Evolutionary conservation across 2,329 filamentous ascomycete genomes (phyloP), one percentile per base, ranked within the genome.

Genomic region (Fusarium coicis): DNA sequence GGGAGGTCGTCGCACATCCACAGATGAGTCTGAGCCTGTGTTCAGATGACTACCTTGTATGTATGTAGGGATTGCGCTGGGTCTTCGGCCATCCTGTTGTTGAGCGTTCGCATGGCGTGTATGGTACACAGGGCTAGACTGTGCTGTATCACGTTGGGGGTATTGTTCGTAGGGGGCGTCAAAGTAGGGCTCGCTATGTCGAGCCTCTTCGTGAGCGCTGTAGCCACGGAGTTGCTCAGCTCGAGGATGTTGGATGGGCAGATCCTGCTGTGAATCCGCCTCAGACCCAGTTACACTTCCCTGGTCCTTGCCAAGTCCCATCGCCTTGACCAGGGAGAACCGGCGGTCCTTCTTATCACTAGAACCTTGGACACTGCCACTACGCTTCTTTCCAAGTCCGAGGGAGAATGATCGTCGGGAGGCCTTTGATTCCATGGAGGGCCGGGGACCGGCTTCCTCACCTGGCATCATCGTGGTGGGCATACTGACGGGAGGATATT

Each of bases 401-500:
- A 93, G 84, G 4, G 92, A 92, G 79, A 93, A 92, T 0, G 93
- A 94, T 50, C 92, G 89, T 30, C 93, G 89, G 37, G 90, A 90
- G 23, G 83, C 84, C 71, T 85, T 86, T 7, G 92, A 95, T 74
- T 95, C 93, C 78, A 93, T 89, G 2, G 93, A 95, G 44, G 86
- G 85, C 53, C 93, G 86, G 2, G 79, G 75, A 10, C 76, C 77
- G 18, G 86, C 82, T 57, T 88, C 86, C 43, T 90, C 89, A 39
- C 86, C 86, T 53, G 87, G 87, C 10, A 89, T 85, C 81, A 93
- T 89, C 4, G 90, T 86, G 71, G 92, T 92, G 70, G 92, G 90
- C 94, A 98, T 97, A 84, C 95, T 97, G 53, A 96, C 93, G 8
- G 96, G 96, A 63, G 96, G 96, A 78, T 98, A 97, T 72, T 89